Conservation (phyloP, 2,329 filamentous ascomycete genomes). For the Anthostomella pinea region DNA sequence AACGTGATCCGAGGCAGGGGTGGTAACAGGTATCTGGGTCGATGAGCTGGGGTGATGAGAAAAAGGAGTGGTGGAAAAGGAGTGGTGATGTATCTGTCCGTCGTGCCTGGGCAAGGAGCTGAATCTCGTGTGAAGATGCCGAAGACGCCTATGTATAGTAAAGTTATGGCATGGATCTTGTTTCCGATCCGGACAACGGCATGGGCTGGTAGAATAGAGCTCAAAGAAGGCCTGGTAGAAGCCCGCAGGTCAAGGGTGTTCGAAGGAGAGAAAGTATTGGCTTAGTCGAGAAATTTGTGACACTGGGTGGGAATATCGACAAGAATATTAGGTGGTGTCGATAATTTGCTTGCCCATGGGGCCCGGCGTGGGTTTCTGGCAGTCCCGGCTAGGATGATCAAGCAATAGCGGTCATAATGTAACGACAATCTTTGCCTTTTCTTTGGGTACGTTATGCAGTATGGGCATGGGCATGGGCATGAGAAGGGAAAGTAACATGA, state of each 20-base stretch:
- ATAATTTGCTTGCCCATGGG: constrained; percentile 33
- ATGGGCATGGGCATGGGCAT: no score
- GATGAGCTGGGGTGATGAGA: constrained; percentile 16
- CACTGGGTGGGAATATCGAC: constrained; percentile 24
- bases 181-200: no score
- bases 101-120: no score
- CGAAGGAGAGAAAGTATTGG: constrained; percentile 1
- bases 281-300: constrained; percentile 19
- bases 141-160: no score
- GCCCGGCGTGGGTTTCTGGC: constrained; percentile 29
- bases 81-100: no score
- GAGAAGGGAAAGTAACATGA: constrained; percentile 29
- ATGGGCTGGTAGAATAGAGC: no score
- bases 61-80: no score
- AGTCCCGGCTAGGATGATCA: constrained; percentile 29
- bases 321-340: constrained; percentile 32
- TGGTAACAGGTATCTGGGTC: constrained; percentile 14
- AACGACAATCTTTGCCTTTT: constrained; percentile 34
- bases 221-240: no score
- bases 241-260: no score
- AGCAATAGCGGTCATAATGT: constrained; percentile 26
- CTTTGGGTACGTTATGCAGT: constrained; percentile 27
- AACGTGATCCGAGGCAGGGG: constrained; percentile 17
- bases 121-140: constrained; percentile 4
- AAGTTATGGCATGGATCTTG: constrained; percentile 16